Conservation (phyloP, 2,329 filamentous ascomycete species). For the Pyrenophora graminea region DNA sequence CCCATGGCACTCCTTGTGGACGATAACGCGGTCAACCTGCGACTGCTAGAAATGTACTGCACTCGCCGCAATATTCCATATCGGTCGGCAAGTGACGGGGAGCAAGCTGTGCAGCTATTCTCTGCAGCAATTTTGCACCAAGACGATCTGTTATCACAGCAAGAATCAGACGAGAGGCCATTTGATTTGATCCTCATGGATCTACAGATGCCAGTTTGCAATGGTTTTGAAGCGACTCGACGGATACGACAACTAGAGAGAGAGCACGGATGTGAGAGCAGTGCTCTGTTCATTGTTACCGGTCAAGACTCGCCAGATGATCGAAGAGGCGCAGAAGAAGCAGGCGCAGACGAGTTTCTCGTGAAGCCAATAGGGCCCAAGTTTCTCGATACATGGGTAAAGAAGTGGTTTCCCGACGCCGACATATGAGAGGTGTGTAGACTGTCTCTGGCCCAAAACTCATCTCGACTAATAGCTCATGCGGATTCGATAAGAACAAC, state of each 20-base stretch:
- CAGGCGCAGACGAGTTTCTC: slow-evolving; percentile 38
- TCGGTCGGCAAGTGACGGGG: slow-evolving; percentile 47
- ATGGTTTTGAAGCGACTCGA: slow-evolving; percentile 44
- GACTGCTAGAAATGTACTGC: slow-evolving; percentile 55
- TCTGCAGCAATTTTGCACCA: slow-evolving; percentile 10
- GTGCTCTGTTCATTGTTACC: slow-evolving; percentile 42
- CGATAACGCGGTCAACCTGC: slow-evolving; percentile 53
- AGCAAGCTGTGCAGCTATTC: slow-evolving; percentile 47
- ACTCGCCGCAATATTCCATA: slow-evolving; percentile 47
- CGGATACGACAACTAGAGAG: slow-evolving; percentile 43
- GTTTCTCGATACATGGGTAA: slow-evolving; percentile 28
- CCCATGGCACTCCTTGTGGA: slow-evolving; percentile 50
- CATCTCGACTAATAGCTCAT: no score
- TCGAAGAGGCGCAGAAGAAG: slow-evolving; percentile 27
- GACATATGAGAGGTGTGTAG: slow-evolving; percentile 5
- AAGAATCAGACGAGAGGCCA: slow-evolving; percentile 11
- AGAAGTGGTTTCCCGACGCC: slow-evolving; percentile 26
- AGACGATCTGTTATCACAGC: slow-evolving; percentile 11
- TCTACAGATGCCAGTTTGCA: slow-evolving; percentile 48
- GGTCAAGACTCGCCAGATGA: slow-evolving; percentile 39
- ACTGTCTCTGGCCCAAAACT: no score
- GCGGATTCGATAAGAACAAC: no score
- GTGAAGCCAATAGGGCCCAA: slow-evolving; percentile 42
- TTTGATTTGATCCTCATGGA: slow-evolving; percentile 49
- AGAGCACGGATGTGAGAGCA: slow-evolving; percentile 23